Conservation (phyloP, 169 alveolate genomes). For the Neospora caninum region DNA sequence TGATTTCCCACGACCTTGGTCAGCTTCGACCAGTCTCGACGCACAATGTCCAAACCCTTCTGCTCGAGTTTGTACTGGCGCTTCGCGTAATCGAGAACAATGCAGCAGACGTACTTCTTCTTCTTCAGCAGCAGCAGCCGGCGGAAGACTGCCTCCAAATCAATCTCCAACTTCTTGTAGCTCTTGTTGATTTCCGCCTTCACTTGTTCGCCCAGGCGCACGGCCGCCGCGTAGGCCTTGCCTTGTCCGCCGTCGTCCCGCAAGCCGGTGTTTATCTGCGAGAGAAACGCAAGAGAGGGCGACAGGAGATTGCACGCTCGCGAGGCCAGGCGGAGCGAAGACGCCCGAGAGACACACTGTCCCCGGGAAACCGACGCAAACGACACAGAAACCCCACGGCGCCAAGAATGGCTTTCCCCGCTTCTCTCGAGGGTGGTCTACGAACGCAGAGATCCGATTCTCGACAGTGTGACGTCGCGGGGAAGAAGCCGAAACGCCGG, state of each 20-base stretch:
- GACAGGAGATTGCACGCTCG: not conserved
- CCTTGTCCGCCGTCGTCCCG: constrained; percentile 51
- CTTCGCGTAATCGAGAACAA: constrained; percentile 80
- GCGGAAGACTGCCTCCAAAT: constrained; percentile 96
- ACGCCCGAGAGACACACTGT: too few species aligned
- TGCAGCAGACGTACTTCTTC: constrained; percentile 98
- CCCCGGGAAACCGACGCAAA: too few species aligned
- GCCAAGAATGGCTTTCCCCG: too few species aligned
- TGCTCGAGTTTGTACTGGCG: constrained; percentile 86
- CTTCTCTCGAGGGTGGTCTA: too few species aligned
- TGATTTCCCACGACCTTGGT: constrained; percentile 90
- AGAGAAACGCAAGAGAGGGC: not conserved
- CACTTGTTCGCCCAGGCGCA: constrained; percentile 89
- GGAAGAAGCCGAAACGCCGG: too few species aligned
- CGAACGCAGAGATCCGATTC: too few species aligned
- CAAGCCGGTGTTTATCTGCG: constrained; percentile 61
- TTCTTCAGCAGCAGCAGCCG: constrained; percentile 95
- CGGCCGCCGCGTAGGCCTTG: constrained; percentile 83
- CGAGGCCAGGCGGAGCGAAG: too few species aligned
- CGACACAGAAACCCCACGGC: too few species aligned
- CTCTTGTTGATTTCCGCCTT: constrained; percentile 89
- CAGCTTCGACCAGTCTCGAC: constrained; percentile 98
- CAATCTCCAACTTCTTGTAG: constrained; percentile 96
- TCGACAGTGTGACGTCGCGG: too few species aligned
- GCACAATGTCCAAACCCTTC: constrained; percentile 98